Percentiles rank a stretch among this genome's conserved stretches.
Evolutionary conservation across 441 rosid genomes (phyloP).

Genomic region (Pelargonium australe): DNA sequence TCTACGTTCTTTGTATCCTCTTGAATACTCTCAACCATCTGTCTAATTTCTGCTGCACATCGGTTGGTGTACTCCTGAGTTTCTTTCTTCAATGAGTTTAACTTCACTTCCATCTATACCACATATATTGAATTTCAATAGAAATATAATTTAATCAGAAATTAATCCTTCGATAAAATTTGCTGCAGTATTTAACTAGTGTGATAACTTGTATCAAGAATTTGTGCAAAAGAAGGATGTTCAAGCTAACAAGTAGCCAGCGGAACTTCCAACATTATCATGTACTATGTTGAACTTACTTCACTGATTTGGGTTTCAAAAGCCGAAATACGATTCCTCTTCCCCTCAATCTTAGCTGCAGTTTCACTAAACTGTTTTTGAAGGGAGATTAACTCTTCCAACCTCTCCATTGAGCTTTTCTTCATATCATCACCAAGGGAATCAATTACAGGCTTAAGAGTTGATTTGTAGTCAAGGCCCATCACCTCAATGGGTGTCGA

Average conservation of each 20-base stretch:
- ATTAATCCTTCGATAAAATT: not conserved
- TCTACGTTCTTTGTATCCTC: conserved; percentile 45
- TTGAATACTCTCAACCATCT: conserved; percentile 43
- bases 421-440: conserved; percentile 42
- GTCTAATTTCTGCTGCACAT: conserved; percentile 52
- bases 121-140: conserved; percentile 1
- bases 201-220: not conserved
- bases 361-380: conserved; percentile 54
- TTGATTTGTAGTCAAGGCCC: conserved; percentile 67
- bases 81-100: conserved; percentile 45
- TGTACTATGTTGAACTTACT: conserved; percentile 28
- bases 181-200: not conserved
- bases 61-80: conserved; percentile 35
- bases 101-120: conserved; percentile 45
- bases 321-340: conserved; percentile 26
- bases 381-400: conserved; percentile 47
- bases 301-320: conserved; percentile 49
- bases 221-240: not conserved
- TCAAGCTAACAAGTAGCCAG: not conserved
- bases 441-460: conserved; percentile 54
- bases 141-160: not conserved
- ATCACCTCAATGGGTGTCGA: conserved; percentile 53
- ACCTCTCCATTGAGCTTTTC: conserved; percentile 42
- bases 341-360: conserved; percentile 44
- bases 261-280: too few relatives aligned